A percentile compares a stretch with the other conserved stretches of the same genome.
Evolutionary conservation across 345 rosid species (phyloP).

Genomic region (Durio zibethinus): DNA sequence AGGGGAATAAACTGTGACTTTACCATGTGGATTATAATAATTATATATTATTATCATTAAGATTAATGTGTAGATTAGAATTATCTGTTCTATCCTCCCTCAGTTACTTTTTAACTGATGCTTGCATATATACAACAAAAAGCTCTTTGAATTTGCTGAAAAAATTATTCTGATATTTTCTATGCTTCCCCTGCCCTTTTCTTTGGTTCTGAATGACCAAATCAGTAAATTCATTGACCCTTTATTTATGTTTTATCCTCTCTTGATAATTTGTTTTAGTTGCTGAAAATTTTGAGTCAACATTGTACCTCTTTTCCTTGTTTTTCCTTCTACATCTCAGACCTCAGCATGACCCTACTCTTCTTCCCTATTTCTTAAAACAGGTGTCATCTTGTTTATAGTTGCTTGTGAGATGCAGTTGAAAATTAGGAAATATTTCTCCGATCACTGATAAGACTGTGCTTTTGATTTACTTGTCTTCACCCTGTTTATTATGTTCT

Average conservation of each 20-base stretch:
- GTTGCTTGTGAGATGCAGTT: not conserved
- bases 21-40: not conserved
- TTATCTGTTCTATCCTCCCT: not conserved
- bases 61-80: not conserved
- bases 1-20: constrained; percentile 19
- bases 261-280: not conserved
- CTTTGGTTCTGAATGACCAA: not conserved
- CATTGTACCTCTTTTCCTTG: not conserved
- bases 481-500: not conserved
- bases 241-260: not conserved
- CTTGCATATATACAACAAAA: not conserved
- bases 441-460: not conserved
- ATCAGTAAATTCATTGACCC: not conserved
- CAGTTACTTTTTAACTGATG: not conserved
- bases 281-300: not conserved
- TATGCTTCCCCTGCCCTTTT: not conserved
- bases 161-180: not conserved
- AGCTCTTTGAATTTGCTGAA: not conserved
- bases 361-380: too few species aligned
- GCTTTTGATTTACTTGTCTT: not conserved
- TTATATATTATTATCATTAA: not conserved
- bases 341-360: not conserved
- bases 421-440: not conserved
- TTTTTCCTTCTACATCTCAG: not conserved
- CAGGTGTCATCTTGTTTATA: not conserved